phyloP scores from a whole-genome alignment of 164 flowering plant genomes.

The Liriodendron chinense region DNA sequence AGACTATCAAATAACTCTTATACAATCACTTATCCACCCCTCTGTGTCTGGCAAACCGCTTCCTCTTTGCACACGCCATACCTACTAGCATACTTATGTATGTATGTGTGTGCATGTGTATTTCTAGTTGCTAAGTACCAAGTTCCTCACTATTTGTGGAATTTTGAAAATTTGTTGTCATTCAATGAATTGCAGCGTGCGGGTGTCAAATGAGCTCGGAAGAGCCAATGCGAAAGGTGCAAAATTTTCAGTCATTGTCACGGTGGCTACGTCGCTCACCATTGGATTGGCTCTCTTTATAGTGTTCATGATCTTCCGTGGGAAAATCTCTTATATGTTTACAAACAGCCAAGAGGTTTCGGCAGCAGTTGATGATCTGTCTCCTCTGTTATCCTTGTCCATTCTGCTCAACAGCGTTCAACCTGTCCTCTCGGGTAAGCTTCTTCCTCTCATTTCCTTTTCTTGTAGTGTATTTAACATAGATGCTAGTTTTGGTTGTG shows the following conservation, averaged over 20 bases:
- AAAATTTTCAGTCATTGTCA: slow-evolving; percentile 31
- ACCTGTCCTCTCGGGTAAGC: slow-evolving; percentile 42
- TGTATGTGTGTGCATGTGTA: no score
- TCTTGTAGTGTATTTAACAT: background rate
- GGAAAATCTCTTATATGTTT: slow-evolving; percentile 37
- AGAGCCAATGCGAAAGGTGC: slow-evolving; percentile 44
- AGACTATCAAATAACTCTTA: no score
- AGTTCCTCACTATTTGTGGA: no score
- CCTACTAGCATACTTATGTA: no score
- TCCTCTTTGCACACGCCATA: no score
- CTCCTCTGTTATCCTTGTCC: slow-evolving; percentile 38
- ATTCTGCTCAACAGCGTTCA: slow-evolving; percentile 48
- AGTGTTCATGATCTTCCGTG: slow-evolving; percentile 23
- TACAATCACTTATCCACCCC: no score
- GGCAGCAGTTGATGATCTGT: slow-evolving; percentile 28
- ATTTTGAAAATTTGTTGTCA: background rate
- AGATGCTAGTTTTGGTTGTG: background rate
- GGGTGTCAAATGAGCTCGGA: slow-evolving; percentile 53
- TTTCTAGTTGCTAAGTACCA: no score
- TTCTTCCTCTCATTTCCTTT: background rate
- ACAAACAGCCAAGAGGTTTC: slow-evolving; percentile 29
- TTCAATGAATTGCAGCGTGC: slow-evolving; percentile 24
- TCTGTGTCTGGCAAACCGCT: no score
- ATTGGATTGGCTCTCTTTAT: slow-evolving; percentile 27
- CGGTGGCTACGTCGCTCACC: slow-evolving; percentile 15